Evolutionary conservation across 768 basidiomycete species (phyloP).

Genomic region (Inosperma sp.): DNA sequence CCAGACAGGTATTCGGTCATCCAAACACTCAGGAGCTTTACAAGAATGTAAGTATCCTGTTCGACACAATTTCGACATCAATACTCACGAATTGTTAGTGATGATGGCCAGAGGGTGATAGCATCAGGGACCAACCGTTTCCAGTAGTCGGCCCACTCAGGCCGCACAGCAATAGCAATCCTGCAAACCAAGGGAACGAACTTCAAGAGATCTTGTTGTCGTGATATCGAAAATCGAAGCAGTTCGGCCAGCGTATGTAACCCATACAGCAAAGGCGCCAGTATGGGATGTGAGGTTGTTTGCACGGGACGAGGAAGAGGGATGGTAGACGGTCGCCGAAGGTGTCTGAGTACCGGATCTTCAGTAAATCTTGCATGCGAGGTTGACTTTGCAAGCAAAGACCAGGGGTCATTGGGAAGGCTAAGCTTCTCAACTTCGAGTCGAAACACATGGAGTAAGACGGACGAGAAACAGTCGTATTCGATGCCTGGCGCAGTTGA

Average conservation of each 20-base stretch:
- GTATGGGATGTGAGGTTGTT: conserved; percentile 37
- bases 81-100: conserved; percentile 38
- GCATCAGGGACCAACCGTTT: conserved; percentile 69
- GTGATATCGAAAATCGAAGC: conserved; percentile 52
- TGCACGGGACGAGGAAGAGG: conserved; percentile 21
- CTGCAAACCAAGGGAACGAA: conserved; percentile 62
- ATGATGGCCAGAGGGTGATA: conserved; percentile 55
- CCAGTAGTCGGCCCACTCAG: conserved; percentile 95
- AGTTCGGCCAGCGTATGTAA: conserved; percentile 79
- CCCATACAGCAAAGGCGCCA: conserved; percentile 62
- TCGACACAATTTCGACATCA: not conserved
- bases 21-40: conserved; percentile 48
- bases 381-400: conserved; percentile 38
- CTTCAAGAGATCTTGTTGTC: conserved; percentile 49
- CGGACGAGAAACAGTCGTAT: conserved; percentile 51
- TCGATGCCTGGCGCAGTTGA: conserved; percentile 44
- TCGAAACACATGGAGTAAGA: conserved; percentile 48
- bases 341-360: conserved; percentile 50
- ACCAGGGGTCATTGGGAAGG: conserved; percentile 39
- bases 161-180: conserved; percentile 58
- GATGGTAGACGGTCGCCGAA: conserved; percentile 32
- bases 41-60: conserved; percentile 12
- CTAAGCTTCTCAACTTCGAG: conserved; percentile 25
- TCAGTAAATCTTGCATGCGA: conserved; percentile 50
- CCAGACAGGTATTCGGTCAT: conserved; percentile 70